phyloP scores from a whole-genome alignment of 345 rosid genomes.

The Rhodomyrtus tomentosa region DNA sequence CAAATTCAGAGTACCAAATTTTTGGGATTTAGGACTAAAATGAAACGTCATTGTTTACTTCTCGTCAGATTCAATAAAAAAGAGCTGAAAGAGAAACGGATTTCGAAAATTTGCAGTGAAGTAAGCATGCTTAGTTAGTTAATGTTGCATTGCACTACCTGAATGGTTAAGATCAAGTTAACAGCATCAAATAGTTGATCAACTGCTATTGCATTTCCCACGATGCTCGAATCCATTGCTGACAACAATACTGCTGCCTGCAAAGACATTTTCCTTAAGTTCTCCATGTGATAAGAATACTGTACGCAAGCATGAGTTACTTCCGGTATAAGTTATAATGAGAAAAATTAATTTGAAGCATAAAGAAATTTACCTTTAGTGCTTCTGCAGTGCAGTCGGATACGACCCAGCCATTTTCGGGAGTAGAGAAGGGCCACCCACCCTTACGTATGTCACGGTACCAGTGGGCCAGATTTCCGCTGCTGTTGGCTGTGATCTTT shows the following conservation, averaged over 20 bases:
- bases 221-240: slow-evolving; percentile 16
- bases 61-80: not conserved
- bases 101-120: not conserved
- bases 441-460: slow-evolving; percentile 47
- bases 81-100: not conserved
- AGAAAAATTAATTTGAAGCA: not conserved
- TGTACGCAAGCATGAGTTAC: not conserved
- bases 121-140: not conserved
- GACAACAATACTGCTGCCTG: slow-evolving; percentile 46
- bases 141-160: slow-evolving; percentile 13
- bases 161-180: slow-evolving; percentile 37
- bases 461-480: slow-evolving; percentile 16
- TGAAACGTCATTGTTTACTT: not conserved
- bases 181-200: slow-evolving; percentile 40
- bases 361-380: slow-evolving; percentile 23
- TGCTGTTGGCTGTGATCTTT: slow-evolving; percentile 24
- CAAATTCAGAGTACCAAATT: not conserved
- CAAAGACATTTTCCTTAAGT: not conserved
- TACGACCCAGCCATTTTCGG: slow-evolving; percentile 49
- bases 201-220: slow-evolving; percentile 28
- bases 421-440: slow-evolving; percentile 71
- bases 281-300: not conserved
- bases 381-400: slow-evolving; percentile 58
- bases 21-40: not conserved
- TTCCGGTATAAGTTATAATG: not conserved